Evolutionary conservation across 306 rosid species (phyloP).

Genomic region (Heteromeles arbutifolia): DNA sequence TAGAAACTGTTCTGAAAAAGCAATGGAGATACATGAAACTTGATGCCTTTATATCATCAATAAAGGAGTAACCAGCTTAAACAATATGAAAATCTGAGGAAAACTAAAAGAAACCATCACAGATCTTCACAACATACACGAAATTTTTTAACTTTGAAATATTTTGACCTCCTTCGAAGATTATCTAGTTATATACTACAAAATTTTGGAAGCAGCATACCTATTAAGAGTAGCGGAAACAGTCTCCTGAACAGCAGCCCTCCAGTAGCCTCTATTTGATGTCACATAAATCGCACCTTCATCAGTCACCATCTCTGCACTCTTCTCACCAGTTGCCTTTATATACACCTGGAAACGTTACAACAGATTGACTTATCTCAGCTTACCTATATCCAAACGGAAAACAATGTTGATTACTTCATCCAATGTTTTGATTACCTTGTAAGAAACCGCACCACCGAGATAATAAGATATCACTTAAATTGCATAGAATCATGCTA

Average conservation of each 20-base stretch:
- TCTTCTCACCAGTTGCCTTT: constrained; percentile 84
- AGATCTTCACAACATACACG: background rate
- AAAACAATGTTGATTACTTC: background rate
- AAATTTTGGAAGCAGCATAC: constrained; percentile 33
- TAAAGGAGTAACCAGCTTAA: background rate
- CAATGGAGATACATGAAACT: constrained; percentile 30
- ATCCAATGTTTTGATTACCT: background rate
- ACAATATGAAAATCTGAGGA: background rate
- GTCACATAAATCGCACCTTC: constrained; percentile 93
- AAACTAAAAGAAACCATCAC: background rate
- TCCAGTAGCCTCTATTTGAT: constrained; percentile 91
- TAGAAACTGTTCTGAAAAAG: constrained; percentile 95
- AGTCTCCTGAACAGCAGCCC: constrained; percentile 93
- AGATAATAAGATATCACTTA: background rate
- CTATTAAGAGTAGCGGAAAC: constrained; percentile 98
- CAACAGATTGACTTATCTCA: background rate
- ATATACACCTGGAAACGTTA: constrained; percentile 67
- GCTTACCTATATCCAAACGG: background rate
- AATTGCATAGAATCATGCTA: background rate
- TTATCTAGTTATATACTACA: background rate
- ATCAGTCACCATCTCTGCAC: constrained; percentile 98
- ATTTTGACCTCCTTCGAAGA: background rate
- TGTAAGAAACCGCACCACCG: background rate
- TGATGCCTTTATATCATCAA: background rate
- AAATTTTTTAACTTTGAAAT: background rate